A percentile compares a stretch with the other conserved stretches of the same genome.
phyloP scores from a whole-genome alignment of 208 protist species.

The Crithidia sp. region DNA sequence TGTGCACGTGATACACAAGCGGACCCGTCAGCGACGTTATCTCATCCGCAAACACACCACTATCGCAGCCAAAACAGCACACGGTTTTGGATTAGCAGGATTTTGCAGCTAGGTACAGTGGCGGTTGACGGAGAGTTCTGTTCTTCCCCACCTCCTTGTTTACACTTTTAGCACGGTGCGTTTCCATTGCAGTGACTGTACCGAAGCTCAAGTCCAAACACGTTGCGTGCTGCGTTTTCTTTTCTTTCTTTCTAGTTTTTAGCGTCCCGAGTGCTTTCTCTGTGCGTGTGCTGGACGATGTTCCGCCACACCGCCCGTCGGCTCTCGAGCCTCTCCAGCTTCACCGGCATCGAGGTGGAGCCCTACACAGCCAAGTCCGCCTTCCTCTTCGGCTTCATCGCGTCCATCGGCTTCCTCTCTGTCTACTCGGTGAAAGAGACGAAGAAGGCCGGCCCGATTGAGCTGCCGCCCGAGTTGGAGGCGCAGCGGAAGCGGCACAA shows the following conservation, averaged over 20 bases:
- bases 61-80: no score
- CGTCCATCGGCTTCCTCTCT: slow-evolving; percentile 68
- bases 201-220: no score
- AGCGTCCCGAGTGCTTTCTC: neutral
- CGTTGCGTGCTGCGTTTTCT: no score
- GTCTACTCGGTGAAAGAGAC: slow-evolving; percentile 81
- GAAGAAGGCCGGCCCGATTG: slow-evolving; percentile 77
- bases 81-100: no score
- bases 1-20: no score
- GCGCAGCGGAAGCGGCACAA: slow-evolving; percentile 64
- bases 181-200: no score
- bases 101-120: no score
- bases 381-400: slow-evolving; percentile 84
- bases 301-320: slow-evolving; percentile 56
- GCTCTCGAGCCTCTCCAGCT: slow-evolving; percentile 55
- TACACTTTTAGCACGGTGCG: no score
- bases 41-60: no score
- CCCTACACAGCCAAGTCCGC: slow-evolving; percentile 86
- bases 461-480: slow-evolving; percentile 75
- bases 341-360: slow-evolving; percentile 66
- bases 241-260: neutral
- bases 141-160: no score
- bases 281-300: slow-evolving; percentile 30
- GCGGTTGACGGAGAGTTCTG: no score
- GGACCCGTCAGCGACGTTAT: no score